Conservation (phyloP, 2,329 filamentous ascomycete species). For the Colletotrichum sp. region DNA sequence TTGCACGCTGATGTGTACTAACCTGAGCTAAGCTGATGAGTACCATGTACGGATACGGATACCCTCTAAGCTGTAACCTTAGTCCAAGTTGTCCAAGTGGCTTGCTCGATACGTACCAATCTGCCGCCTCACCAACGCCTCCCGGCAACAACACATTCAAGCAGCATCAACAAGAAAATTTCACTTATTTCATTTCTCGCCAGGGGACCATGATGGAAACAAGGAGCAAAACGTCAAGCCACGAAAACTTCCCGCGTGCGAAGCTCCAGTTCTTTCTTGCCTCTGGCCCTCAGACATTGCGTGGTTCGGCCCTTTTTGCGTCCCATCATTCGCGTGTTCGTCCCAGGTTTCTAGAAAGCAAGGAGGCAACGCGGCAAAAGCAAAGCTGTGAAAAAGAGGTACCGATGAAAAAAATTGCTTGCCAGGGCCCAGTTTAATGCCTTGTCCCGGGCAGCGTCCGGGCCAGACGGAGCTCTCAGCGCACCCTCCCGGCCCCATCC, state of each 20-base stretch:
- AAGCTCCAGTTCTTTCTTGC: slow-evolving; percentile 12
- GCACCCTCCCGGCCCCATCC: slow-evolving; percentile 13
- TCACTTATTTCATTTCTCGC: not conserved
- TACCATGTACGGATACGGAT: not conserved
- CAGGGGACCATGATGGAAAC: not conserved
- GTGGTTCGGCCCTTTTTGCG: slow-evolving; percentile 12
- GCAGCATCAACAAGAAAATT: not conserved
- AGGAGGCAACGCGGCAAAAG: not conserved
- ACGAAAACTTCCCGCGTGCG: slow-evolving; percentile 6
- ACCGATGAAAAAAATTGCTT: slow-evolving; percentile 6
- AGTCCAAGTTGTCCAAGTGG: not conserved
- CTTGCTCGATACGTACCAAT: not conserved
- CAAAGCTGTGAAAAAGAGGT: not conserved
- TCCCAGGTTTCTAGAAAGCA: not conserved
- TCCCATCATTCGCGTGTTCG: not conserved
- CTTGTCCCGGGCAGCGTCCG: slow-evolving; percentile 18
- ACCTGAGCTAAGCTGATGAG: no score
- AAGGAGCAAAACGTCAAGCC: not conserved
- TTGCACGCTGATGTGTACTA: not conserved
- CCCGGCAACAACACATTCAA: not conserved
- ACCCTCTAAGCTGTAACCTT: not conserved
- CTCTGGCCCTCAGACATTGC: not conserved
- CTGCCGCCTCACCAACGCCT: not conserved
- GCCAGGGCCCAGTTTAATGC: slow-evolving; percentile 17
- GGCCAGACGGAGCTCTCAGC: slow-evolving; percentile 20